Evolutionary conservation across 352 stramenopile genomes (phyloP).

Genomic region (Pythium myriotylum): DNA sequence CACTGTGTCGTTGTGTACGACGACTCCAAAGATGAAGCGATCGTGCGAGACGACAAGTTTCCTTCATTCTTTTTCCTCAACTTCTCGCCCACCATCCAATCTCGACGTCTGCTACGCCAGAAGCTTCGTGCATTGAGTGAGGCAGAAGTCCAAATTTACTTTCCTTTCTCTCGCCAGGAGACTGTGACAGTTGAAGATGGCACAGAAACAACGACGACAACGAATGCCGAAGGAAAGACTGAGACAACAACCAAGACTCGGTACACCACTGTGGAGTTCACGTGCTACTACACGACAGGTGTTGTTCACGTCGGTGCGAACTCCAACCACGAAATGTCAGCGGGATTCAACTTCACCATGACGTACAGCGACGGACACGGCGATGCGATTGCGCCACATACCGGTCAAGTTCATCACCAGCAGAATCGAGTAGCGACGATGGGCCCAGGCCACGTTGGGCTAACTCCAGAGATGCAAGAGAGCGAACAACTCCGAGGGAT

Average conservation of each 20-base stretch:
- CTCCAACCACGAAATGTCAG: constrained; percentile 30
- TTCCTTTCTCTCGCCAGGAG: constrained; percentile 40
- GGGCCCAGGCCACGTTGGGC: constrained; percentile 33
- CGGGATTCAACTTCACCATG: constrained; percentile 50
- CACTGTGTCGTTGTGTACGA: constrained; percentile 55
- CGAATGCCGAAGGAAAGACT: constrained; percentile 25
- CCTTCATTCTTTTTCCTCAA: constrained; percentile 36
- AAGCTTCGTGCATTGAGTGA: constrained; percentile 39
- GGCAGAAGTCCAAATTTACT: constrained; percentile 21
- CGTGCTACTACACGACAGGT: constrained; percentile 33
- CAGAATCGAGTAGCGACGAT: constrained; percentile 35
- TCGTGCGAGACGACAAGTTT: constrained; percentile 41
- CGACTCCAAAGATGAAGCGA: constrained; percentile 45
- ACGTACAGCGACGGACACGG: constrained; percentile 42
- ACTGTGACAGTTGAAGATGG: constrained; percentile 40
- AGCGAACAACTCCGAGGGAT: constrained; percentile 30
- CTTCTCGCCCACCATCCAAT: constrained; percentile 33
- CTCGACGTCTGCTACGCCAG: constrained; percentile 32
- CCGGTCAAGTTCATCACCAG: constrained; percentile 33
- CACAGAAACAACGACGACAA: constrained; percentile 29
- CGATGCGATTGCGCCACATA: constrained; percentile 35
- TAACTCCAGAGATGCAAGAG: constrained; percentile 35
- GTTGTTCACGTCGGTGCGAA: constrained; percentile 27
- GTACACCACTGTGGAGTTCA: constrained; percentile 38
- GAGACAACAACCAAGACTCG: constrained; percentile 24